A percentile compares a stretch with the other conserved stretches of the same genome.
phyloP scores from a whole-genome alignment of 495 filamentous ascomycete genomes.

The Penicillium taxi region DNA sequence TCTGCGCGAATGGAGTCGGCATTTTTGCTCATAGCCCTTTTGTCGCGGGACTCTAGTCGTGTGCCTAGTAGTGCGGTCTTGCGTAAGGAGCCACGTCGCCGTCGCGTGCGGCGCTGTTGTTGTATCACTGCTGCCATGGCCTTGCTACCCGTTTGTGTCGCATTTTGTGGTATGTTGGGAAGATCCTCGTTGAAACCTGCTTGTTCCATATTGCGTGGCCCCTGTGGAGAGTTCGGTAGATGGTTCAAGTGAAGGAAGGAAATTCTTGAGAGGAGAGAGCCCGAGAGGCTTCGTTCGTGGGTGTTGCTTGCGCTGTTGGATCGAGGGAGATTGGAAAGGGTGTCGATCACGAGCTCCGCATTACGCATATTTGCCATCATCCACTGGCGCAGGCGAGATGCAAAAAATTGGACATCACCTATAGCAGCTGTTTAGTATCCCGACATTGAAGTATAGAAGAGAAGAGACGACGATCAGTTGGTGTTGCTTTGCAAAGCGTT shows the following conservation, averaged over 20 bases:
- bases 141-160: slow-evolving; percentile 21
- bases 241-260: slow-evolving; percentile 52
- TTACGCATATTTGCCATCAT: slow-evolving; percentile 27
- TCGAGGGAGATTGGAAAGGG: slow-evolving; percentile 27
- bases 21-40: slow-evolving; percentile 29
- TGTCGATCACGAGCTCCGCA: slow-evolving; percentile 21
- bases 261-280: slow-evolving; percentile 45
- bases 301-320: slow-evolving; percentile 35
- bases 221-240: slow-evolving; percentile 27
- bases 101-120: slow-evolving; percentile 61
- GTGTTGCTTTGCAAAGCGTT: too few relatives aligned
- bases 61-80: slow-evolving; percentile 74
- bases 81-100: slow-evolving; percentile 68
- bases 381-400: slow-evolving; percentile 28
- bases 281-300: slow-evolving; percentile 60
- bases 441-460: slow-evolving; percentile 6
- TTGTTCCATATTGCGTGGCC: slow-evolving; percentile 35
- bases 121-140: slow-evolving; percentile 50
- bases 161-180: slow-evolving; percentile 21
- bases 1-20: slow-evolving; percentile 39
- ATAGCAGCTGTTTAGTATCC: slow-evolving; percentile 16
- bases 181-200: slow-evolving; percentile 31
- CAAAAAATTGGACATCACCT: slow-evolving; percentile 16
- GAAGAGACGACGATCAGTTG: neutral
- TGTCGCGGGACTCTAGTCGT: slow-evolving; percentile 43